Conservation (phyloP, 2,329 filamentous ascomycete genomes). For the Torrubiellomyces zombiae region DNA sequence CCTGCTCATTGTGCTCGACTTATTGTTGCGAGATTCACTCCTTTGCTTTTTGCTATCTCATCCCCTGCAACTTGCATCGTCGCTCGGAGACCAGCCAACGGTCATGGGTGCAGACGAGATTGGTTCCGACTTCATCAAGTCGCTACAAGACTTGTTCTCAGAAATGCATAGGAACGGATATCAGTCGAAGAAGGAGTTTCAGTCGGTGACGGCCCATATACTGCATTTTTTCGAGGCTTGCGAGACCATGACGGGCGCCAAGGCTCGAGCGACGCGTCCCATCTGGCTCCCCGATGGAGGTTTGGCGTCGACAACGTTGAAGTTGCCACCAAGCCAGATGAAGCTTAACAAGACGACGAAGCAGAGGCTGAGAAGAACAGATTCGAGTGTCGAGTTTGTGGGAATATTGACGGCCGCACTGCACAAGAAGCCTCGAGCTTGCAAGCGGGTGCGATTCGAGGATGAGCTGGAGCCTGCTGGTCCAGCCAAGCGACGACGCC, state of each 20-base stretch:
- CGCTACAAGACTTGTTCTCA: slow-evolving; percentile 6
- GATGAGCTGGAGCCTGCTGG: too few relatives aligned
- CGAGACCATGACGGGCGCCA: slow-evolving; percentile 5
- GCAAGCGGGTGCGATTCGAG: too few relatives aligned
- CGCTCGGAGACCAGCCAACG: too few relatives aligned
- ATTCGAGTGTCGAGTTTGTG: neutral
- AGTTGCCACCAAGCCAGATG: slow-evolving; percentile 4
- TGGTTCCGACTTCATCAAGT: slow-evolving; percentile 6
- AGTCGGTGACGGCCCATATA: slow-evolving; percentile 4
- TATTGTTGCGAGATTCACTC: too few relatives aligned
- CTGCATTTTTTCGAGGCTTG: slow-evolving; percentile 5
- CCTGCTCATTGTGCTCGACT: too few relatives aligned
- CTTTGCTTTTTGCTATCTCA: too few relatives aligned
- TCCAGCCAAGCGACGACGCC: too few relatives aligned
- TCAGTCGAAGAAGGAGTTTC: slow-evolving; percentile 5
- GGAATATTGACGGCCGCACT: slow-evolving; percentile 1
- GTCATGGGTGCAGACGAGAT: slow-evolving; percentile 1
- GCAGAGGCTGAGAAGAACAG: slow-evolving; percentile 2
- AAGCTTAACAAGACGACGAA: slow-evolving; percentile 2
- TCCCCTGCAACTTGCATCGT: too few relatives aligned
- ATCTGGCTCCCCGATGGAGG: slow-evolving; percentile 9
- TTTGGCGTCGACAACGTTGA: slow-evolving; percentile 4
- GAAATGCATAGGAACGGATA: slow-evolving; percentile 5
- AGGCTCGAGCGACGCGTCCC: slow-evolving; percentile 5
- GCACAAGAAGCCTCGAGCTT: slow-evolving; percentile 1